Evolutionary conservation across 139 green algal species (phyloP), one percentile per base, ranked within the genome.

Genomic region (Chlorella sp.): DNA sequence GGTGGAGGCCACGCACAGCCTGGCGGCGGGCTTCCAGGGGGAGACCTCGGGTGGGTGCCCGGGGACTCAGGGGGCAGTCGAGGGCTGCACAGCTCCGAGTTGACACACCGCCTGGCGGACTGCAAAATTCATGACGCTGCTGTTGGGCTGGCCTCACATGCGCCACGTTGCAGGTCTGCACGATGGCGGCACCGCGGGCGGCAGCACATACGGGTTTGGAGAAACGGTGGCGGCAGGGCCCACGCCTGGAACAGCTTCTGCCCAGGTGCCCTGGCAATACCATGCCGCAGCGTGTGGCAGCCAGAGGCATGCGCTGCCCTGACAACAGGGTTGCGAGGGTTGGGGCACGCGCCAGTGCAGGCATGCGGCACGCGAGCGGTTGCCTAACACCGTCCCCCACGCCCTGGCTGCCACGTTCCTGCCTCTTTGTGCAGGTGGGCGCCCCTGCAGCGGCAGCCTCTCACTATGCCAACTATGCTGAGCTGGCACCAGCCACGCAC

Each of bases 21-120:
- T 62, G 20, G 64, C 84, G 20, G 85, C 48, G 0, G 78, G 78
- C 24, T 89, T 73, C 70, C 67, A 89, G 56, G 85, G 85, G 26
- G 85, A 89, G 44, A 86, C 85, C 7, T 82, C 79, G 19, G 85
- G 85, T 70, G 80, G 28, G 76, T 36, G 70, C 26, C 30, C n/a
- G n/a, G n/a, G n/a, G n/a, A n/a, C n/a, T n/a, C n/a, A n/a, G n/a
- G n/a, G n/a, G n/a, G n/a, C n/a, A n/a, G n/a, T n/a, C n/a, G n/a
- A n/a, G n/a, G n/a, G n/a, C n/a, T n/a, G n/a, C n/a, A n/a, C n/a
- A n/a, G n/a, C n/a, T n/a, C n/a, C n/a, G n/a, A n/a, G n/a, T n/a
- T n/a, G n/a, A n/a, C n/a, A n/a, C n/a, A n/a, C n/a, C n/a, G n/a
- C n/a, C n/a, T n/a, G n/a, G n/a, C n/a, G n/a, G n/a, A n/a, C n/a